Evolutionary conservation across 176 grass and related monocot genomes (phyloP), one percentile per base, ranked within the genome.

Genomic region (Aegilops bicornis): DNA sequence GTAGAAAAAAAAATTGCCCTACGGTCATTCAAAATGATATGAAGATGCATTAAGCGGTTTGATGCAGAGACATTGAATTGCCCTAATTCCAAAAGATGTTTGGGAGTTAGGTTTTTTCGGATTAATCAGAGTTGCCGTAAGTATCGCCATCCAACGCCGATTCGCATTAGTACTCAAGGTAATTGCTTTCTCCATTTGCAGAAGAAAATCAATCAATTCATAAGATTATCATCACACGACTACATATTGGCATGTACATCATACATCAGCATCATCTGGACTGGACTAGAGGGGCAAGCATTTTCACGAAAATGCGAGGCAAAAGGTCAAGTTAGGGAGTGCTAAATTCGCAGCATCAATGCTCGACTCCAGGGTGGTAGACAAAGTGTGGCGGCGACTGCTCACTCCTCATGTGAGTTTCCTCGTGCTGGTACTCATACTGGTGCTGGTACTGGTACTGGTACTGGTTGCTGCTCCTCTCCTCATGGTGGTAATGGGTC

Each of bases 311-410:
- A 62, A 32, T 29, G 29, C 33, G 5, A 71, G 60, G 64, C 76
- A 73, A 37, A 72, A 5, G 43, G 12, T n/a, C 50, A 77, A 61
- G 83, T 69, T 40, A 56, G 80, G 30, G 9, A 14, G 78, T 63
- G 47, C 27, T 48, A 50, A 52, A 65, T 39, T 31, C n/a, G 42
- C 4, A 69, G 24, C 62, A 42, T 79, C 81, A 94, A 40, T 79
- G 86, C 54, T 98, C 82, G 37, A 88, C 76, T 86, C 89, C 96
- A 36, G 89, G 95, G 43, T 94, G 97, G 54, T 94, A 98, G 47
- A 89, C 82, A 27, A 94, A 98, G 47, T 86, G 96, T 14, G 88
- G 93, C 4, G 93, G 93, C 4, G 93, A 92, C 0, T 84, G 85
- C 2, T 92, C 88, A 30, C 90, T 90, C 77, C 86, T 82, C 16